These are phyloP conservation scores for Coemansia sp. DNA, from an alignment of 192 early-diverging fungal genomes.

Conservation along the genomic window DNA sequence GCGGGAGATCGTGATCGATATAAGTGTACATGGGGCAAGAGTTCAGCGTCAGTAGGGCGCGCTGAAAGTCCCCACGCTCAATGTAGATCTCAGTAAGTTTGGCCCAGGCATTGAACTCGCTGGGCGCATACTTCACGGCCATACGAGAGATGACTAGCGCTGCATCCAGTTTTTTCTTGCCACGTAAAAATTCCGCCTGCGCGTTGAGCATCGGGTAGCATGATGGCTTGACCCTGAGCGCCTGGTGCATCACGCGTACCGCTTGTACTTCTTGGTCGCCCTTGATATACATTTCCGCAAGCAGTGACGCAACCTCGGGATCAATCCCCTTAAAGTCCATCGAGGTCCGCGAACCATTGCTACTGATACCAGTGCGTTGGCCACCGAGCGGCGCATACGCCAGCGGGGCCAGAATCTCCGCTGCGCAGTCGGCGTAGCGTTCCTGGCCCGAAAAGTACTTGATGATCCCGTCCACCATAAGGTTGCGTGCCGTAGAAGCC, in stretches of 20 bases:
- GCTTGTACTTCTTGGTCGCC: slow-evolving; percentile 93
- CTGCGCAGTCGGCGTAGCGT: slow-evolving; percentile 71
- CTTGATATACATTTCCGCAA: slow-evolving; percentile 79
- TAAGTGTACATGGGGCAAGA: slow-evolving; percentile 99
- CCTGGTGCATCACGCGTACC: slow-evolving; percentile 82
- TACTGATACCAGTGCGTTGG: slow-evolving; percentile 5
- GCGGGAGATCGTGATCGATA: slow-evolving; percentile 81
- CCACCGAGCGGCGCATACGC: slow-evolving; percentile 45
- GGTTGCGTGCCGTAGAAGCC: slow-evolving; percentile 88
- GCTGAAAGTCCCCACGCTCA: slow-evolving; percentile 71
- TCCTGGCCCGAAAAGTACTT: slow-evolving; percentile 88
- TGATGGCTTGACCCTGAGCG: slow-evolving; percentile 69
- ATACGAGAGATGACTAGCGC: slow-evolving; percentile 88
- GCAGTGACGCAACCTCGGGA: slow-evolving; percentile 85
- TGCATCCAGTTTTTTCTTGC: slow-evolving; percentile 74
- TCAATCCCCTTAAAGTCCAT: slow-evolving; percentile 59
- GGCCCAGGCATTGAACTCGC: slow-evolving; percentile 94
- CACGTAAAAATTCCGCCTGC: slow-evolving; percentile 85
- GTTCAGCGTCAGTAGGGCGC: slow-evolving; percentile 93
- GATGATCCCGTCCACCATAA: slow-evolving; percentile 83
- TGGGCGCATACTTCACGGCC: slow-evolving; percentile 92
- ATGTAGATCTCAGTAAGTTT: slow-evolving; percentile 94
- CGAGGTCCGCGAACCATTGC: slow-evolving; percentile 11
- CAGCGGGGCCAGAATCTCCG: slow-evolving; percentile 75
- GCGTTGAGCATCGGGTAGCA: slow-evolving; percentile 85